Evolutionary conservation across 768 basidiomycete species (phyloP), one percentile per base, ranked within the genome.

Genomic region (button mushroom (Agaricus bisporus)): DNA sequence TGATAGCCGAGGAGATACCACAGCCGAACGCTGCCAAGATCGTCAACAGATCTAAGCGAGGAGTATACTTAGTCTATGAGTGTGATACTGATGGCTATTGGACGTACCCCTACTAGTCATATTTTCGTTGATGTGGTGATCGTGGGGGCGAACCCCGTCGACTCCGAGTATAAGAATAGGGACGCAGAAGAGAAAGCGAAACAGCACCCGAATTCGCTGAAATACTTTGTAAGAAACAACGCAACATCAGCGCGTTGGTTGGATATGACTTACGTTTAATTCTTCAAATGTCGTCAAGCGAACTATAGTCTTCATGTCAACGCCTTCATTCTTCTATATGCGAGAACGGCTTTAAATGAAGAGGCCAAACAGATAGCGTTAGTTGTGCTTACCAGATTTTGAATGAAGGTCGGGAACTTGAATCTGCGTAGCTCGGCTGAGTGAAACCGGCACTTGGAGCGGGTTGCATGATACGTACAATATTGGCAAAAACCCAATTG

Each of bases 281-380:
- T 92, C 88, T 38, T 88, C 85, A 62, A 88, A 92, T 58, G 85
- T 91, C 35, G 84, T 84, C 47, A 93, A 68, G 18, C 88, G 81
- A 18, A 88, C 76, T 44, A 91, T 74, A 2, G 85, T 88, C 28
- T 60, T 71, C 15, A 60, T 74, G 49, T 91, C 89, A 8, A 88
- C 83, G 7, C 79, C 80, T 62, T 85, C 78, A 14, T 59, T 60
- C 61, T 76, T 77, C 86, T 89, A 32, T 17, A 37, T 32, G 15
- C 47, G 49, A 49, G 26, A 9, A 29, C 48, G 44, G 2, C 38
- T 39, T 17, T 14, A 26, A 3, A 20, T 17, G 10, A 42, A 52
- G 32, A 29, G 15, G 51, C 8, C 9, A 11, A 18, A 41, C 25
- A 38, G n/a, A 32, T 32, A 32, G 32, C 11, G 11, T 7, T 32